Percentiles rank a stretch among this genome's conserved stretches.
phyloP scores from a whole-genome alignment of 495 filamentous ascomycete genomes.

The Tuber indicum region DNA sequence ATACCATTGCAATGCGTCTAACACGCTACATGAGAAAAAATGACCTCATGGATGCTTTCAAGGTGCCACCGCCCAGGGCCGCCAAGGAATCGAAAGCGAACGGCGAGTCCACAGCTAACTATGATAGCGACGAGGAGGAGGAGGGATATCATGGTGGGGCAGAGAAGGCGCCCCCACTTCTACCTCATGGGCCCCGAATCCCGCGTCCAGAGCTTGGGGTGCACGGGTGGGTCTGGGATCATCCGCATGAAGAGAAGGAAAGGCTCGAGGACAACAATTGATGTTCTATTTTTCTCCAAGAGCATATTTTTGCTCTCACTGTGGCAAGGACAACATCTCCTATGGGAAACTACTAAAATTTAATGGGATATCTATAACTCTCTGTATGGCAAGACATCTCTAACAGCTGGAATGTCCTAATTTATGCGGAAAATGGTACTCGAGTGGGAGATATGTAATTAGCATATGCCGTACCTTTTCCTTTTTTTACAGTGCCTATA shows the following conservation, averaged over 20 bases:
- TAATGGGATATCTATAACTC: neutral
- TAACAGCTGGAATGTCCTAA: neutral
- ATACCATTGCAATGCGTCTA: neutral
- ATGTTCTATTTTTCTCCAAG: neutral
- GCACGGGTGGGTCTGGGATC: conserved; percentile 1
- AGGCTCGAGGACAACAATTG: neutral
- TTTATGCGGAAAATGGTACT: neutral
- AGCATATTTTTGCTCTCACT: neutral
- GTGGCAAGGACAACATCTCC: neutral
- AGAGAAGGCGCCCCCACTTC: neutral
- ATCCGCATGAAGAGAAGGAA: neutral
- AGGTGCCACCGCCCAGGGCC: neutral
- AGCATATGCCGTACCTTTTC: neutral
- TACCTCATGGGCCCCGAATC: neutral
- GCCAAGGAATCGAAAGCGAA: neutral
- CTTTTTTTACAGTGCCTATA: neutral
- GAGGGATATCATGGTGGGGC: neutral
- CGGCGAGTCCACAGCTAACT: neutral
- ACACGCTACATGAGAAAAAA: neutral
- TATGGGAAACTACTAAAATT: neutral
- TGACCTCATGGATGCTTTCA: neutral
- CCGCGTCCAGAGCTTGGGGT: neutral
- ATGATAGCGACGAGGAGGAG: too few species aligned
- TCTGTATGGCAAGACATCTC: neutral
- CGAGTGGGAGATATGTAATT: neutral